phyloP scores from a whole-genome alignment of 345 rosid genomes.

The Boechera stricta region DNA sequence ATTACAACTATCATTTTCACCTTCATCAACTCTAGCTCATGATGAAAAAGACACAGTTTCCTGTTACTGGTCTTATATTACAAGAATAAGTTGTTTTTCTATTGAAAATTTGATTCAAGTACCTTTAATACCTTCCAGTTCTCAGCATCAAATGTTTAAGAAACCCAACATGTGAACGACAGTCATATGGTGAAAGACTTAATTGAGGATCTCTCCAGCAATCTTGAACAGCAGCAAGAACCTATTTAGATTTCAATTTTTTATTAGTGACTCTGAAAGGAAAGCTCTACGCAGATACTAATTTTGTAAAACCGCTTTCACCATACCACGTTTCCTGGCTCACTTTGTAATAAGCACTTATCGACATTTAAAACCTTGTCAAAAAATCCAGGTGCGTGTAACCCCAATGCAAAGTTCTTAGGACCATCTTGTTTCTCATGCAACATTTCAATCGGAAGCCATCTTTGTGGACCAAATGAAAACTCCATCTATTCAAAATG shows the following conservation, averaged over 20 bases:
- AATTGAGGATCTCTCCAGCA: constrained; percentile 80
- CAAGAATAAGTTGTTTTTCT: constrained; percentile 5
- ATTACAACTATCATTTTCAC: constrained; percentile 17
- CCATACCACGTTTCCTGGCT: constrained; percentile 79
- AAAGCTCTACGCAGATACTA: not conserved
- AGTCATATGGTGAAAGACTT: constrained; percentile 81
- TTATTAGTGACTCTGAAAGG: not conserved
- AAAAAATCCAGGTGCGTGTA: constrained; percentile 91
- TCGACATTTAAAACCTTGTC: constrained; percentile 84
- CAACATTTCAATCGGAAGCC: constrained; percentile 72
- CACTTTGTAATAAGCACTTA: constrained; percentile 81
- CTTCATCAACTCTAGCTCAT: constrained; percentile 16
- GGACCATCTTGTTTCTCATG: constrained; percentile 60
- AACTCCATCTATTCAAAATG: constrained; percentile 75
- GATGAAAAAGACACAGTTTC: not conserved
- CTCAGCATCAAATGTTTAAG: constrained; percentile 95
- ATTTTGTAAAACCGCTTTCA: constrained; percentile 18
- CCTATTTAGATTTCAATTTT: constrained; percentile 48
- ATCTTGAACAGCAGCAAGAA: constrained; percentile 81
- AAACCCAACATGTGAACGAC: constrained; percentile 82
- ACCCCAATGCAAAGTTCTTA: constrained; percentile 69
- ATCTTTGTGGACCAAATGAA: constrained; percentile 80
- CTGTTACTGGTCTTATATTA: not conserved
- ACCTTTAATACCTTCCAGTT: constrained; percentile 84
- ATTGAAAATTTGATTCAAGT: constrained; percentile 27